Conservation (phyloP, 2,329 filamentous ascomycete genomes). For the Sclerotinia glacialis region DNA sequence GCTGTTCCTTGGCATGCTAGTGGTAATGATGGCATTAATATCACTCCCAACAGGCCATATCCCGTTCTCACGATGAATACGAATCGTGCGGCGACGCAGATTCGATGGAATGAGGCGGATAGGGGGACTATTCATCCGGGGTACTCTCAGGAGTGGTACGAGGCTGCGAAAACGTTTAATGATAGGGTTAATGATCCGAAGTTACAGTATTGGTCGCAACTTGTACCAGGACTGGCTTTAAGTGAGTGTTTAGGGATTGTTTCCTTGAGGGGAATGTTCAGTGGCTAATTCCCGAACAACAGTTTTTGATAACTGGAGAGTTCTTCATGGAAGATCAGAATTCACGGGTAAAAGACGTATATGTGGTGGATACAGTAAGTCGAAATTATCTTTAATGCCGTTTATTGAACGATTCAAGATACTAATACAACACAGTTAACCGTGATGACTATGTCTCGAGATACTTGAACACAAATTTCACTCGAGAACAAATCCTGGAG, state of each 20-base stretch:
- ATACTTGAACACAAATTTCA: conserved; percentile 68
- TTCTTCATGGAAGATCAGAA: conserved; percentile 78
- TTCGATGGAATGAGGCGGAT: conserved; percentile 95
- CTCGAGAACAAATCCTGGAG: conserved; percentile 34
- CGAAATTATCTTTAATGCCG: not conserved
- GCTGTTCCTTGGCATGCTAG: conserved; percentile 76
- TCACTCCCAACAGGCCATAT: conserved; percentile 66
- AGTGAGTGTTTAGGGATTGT: conserved; percentile 50
- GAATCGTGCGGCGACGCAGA: conserved; percentile 47
- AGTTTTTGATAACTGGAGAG: conserved; percentile 97
- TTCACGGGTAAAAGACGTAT: conserved; percentile 85
- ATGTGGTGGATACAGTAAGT: conserved; percentile 86
- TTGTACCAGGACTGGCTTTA: conserved; percentile 73
- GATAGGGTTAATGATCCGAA: conserved; percentile 61
- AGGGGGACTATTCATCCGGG: conserved; percentile 54
- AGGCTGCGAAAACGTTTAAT: conserved; percentile 72
- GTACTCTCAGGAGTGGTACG: conserved; percentile 61
- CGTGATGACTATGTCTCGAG: conserved; percentile 78
- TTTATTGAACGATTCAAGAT: not conserved
- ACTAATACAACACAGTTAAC: conserved; percentile 53
- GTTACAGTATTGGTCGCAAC: conserved; percentile 75
- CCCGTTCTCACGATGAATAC: conserved; percentile 60
- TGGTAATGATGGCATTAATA: conserved; percentile 79
- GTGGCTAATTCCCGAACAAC: not conserved
- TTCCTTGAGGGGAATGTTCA: not conserved